These are phyloP conservation scores for Candida boleticola DNA, from an alignment of 805 yeast species.

Conservation along the genomic window DNA sequence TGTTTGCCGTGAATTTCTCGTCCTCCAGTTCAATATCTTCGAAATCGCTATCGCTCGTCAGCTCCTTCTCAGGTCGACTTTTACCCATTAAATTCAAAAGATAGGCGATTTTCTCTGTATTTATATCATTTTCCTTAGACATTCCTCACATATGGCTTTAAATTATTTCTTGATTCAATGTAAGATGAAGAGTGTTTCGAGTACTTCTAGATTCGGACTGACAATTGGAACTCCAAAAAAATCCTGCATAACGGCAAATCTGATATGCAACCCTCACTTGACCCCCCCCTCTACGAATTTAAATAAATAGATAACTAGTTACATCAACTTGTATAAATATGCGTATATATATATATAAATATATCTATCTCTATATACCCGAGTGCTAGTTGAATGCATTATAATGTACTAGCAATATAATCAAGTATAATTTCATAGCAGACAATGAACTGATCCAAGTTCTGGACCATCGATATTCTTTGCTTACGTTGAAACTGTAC, in stretches of 20 bases:
- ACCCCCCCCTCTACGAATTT: no score
- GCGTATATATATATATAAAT: no score
- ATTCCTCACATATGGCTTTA: no score
- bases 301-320: no score
- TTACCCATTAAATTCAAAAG: slow-evolving; percentile 19
- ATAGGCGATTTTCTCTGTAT: slow-evolving; percentile 14
- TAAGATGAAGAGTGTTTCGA: no score
- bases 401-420: slow-evolving; percentile 12
- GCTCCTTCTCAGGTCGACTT: slow-evolving; percentile 6
- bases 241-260: no score
- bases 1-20: not conserved
- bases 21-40: slow-evolving; percentile 16
- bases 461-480: slow-evolving; percentile 82
- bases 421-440: slow-evolving; percentile 63
- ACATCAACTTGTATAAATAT: no score
- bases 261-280: no score
- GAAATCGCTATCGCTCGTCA: slow-evolving; percentile 15
- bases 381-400: no score
- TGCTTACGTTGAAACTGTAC: slow-evolving; percentile 70
- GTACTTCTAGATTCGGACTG: not conserved
- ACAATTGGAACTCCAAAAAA: no score
- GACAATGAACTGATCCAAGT: slow-evolving; percentile 67
- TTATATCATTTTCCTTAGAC: slow-evolving; percentile 1
- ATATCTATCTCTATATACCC: no score
- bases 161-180: no score